Evolutionary conservation across 345 rosid genomes (phyloP).

Genomic region (Durio zibethinus): DNA sequence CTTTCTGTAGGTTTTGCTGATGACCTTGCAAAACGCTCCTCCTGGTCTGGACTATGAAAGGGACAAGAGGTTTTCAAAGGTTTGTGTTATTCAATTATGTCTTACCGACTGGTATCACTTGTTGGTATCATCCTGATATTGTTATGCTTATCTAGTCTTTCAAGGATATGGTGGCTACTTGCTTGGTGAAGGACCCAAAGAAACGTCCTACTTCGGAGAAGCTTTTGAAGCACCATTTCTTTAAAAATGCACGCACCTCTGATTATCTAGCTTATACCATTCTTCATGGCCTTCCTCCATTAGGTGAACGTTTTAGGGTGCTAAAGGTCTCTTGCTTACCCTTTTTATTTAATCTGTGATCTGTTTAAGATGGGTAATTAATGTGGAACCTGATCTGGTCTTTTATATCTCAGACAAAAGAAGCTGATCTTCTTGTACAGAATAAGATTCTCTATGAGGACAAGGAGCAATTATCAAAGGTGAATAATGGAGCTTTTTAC

Average conservation of each 20-base stretch:
- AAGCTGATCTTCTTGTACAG: slow-evolving; percentile 88
- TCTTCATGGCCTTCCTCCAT: slow-evolving; percentile 69
- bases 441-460: slow-evolving; percentile 76
- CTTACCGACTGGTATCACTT: slow-evolving; percentile 13
- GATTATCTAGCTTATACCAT: slow-evolving; percentile 64
- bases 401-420: slow-evolving; percentile 60
- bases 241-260: slow-evolving; percentile 70
- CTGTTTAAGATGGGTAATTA: slow-evolving; percentile 2
- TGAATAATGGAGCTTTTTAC: slow-evolving; percentile 27
- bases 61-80: slow-evolving; percentile 94
- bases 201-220: slow-evolving; percentile 93
- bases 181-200: slow-evolving; percentile 99
- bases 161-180: slow-evolving; percentile 88
- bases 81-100: slow-evolving; percentile 26
- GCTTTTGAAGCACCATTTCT: slow-evolving; percentile 85
- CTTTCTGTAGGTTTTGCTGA: slow-evolving; percentile 73
- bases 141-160: slow-evolving; percentile 59
- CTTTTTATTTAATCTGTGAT: slow-evolving; percentile 8
- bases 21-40: slow-evolving; percentile 99
- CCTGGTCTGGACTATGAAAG: slow-evolving; percentile 99
- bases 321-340: slow-evolving; percentile 71
- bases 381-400: slow-evolving; percentile 20
- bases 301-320: slow-evolving; percentile 84
- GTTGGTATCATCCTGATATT: slow-evolving; percentile 26
- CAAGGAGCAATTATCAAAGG: slow-evolving; percentile 90